These are phyloP conservation scores for Trichoderma arundinaceum DNA, from an alignment of 2,329 filamentous ascomycete species.

Conservation along the genomic window DNA sequence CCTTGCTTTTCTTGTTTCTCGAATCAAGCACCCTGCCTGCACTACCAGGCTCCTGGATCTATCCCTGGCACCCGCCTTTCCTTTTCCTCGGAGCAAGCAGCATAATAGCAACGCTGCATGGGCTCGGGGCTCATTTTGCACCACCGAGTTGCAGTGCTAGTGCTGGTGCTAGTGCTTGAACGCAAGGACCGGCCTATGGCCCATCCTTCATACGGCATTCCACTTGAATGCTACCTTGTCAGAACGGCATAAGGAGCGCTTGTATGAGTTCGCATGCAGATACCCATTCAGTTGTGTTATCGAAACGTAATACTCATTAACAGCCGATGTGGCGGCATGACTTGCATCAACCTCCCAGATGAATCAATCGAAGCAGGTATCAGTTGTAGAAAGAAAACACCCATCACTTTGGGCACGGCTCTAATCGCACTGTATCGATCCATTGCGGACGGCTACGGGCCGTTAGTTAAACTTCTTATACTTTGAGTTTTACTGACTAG, in stretches of 20 bases:
- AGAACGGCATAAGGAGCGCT: background rate
- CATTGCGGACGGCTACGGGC: constrained; percentile 18
- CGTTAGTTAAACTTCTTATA: constrained; percentile 3
- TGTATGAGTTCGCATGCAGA: background rate
- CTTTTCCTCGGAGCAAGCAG: background rate
- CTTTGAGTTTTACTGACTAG: background rate
- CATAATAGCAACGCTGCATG: background rate
- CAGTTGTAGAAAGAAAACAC: too few relatives aligned
- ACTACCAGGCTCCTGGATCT: constrained; percentile 2
- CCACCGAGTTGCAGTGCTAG: background rate
- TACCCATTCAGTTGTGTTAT: background rate
- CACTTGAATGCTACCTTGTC: constrained; percentile 6
- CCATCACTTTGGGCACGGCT: too few relatives aligned
- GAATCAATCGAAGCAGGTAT: too few relatives aligned
- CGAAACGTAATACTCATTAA: constrained; percentile 3
- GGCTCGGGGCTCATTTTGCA: background rate
- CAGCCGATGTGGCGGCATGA: background rate
- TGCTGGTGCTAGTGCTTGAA: background rate
- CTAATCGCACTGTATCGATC: background rate
- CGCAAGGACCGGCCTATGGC: too few relatives aligned
- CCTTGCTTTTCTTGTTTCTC: background rate
- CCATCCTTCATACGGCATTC: background rate
- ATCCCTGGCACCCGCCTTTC: constrained; percentile 1
- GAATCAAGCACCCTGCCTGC: background rate
- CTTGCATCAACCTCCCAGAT: background rate